Percentiles rank a stretch among this genome's conserved stretches.
Conservation (phyloP, 2,329 filamentous ascomycete genomes). For the Canariomyces notabilis region DNA sequence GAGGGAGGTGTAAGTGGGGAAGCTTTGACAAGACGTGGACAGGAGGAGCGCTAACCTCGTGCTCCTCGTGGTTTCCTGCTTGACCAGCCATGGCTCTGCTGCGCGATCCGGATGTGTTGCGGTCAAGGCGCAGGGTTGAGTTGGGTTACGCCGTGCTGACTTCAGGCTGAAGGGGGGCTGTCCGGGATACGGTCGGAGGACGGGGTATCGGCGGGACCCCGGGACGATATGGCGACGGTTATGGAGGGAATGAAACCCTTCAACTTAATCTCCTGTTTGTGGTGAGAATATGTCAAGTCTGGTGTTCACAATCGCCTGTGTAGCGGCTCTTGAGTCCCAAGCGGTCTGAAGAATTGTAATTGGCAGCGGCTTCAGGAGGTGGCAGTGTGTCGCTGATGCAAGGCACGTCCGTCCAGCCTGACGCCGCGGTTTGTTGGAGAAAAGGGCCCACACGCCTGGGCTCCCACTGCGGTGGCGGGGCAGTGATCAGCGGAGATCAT, state of each 20-base stretch:
- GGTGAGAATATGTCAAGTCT: no score
- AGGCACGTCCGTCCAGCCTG: background rate
- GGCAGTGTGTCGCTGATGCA: slow-evolving; percentile 20
- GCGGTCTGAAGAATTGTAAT: no score
- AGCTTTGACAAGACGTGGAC: background rate
- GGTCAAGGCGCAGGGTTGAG: no score
- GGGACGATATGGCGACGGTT: no score
- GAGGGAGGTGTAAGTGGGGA: background rate
- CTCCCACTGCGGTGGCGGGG: background rate
- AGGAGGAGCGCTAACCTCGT: slow-evolving; percentile 23
- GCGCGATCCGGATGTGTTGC: no score
- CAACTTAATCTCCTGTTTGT: no score
- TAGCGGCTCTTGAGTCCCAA: no score
- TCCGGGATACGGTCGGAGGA: no score
- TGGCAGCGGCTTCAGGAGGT: slow-evolving; percentile 19
- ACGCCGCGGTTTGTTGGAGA: background rate
- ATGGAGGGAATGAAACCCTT: no score
- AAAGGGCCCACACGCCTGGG: background rate
- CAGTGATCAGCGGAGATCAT: no score
- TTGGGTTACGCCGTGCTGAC: background rate
- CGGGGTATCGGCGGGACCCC: no score
- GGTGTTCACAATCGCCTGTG: no score
- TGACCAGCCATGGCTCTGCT: slow-evolving; percentile 18
- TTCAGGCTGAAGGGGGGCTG: background rate
- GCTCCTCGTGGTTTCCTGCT: slow-evolving; percentile 24